Conservation (phyloP, 1,139 yeast genomes). For the Suhomyces panamericanus region DNA sequence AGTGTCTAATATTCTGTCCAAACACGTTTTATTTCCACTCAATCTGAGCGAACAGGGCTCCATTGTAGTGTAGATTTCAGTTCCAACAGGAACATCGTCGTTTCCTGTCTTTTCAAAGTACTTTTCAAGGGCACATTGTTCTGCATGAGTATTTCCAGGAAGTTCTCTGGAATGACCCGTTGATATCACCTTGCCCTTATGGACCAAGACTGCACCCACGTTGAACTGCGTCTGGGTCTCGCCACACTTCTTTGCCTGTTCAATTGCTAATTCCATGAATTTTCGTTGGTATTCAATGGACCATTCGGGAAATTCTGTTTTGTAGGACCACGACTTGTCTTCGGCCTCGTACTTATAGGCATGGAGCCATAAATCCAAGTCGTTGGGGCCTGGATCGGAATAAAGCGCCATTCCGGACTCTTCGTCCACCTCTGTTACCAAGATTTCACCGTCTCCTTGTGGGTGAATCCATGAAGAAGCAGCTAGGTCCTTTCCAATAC, state of each 20-base stretch:
- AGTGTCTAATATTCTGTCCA: conserved; percentile 65
- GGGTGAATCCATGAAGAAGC: conserved; percentile 72
- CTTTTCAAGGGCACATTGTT: conserved; percentile 89
- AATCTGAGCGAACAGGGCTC: conserved; percentile 92
- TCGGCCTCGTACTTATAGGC: conserved; percentile 74
- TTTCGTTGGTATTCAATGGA: conserved; percentile 60
- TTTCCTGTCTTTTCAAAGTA: conserved; percentile 45
- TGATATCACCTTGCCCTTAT: conserved; percentile 61
- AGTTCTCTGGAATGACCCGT: conserved; percentile 90
- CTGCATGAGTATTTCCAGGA: conserved; percentile 97
- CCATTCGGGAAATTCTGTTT: conserved; percentile 86
- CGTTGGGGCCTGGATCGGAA: conserved; percentile 86
- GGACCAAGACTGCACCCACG: conserved; percentile 87
- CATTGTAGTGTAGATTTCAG: conserved; percentile 92
- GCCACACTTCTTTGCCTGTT: conserved; percentile 77
- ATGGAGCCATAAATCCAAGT: conserved; percentile 85
- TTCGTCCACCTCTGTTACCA: conserved; percentile 58
- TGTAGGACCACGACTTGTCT: conserved; percentile 66
- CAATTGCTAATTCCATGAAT: conserved; percentile 65
- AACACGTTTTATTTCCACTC: conserved; percentile 90
- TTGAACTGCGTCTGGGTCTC: conserved; percentile 86
- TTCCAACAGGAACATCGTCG: conserved; percentile 64
- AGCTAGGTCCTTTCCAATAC: conserved; percentile 66
- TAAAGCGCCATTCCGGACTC: conserved; percentile 73
- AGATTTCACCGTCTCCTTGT: conserved; percentile 58